Evolutionary conservation across 83 land plant species (phyloP), one percentile per base, ranked within the genome.

Genomic region (Larix sibirica): DNA sequence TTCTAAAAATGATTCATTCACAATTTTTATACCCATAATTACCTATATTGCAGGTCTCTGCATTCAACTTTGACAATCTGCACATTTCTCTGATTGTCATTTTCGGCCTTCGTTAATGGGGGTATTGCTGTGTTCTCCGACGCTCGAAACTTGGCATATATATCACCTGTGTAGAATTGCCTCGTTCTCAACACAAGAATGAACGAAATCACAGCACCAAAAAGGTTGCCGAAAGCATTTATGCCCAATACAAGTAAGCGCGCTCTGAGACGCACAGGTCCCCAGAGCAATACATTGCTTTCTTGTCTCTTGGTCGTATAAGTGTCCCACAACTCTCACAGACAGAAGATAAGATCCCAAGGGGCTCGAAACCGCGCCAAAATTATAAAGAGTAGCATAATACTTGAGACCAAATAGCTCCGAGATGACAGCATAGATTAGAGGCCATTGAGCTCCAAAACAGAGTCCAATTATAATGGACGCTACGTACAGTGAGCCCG

Each of bases 361-460:
- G 3, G 95, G 93, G n/a, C 90, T 87, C 1, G 91, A 85, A 60
- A 85, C 26, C 33, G 80, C 84, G 12, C 91, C 91, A 60, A 87
- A 84, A 65, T 89, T 93, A 80, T 82, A 91, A 68, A 93, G 73
- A 13, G 95, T 91, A 4, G 93, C 85, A 84, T 86, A 92, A 80
- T 89, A 81, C 75, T 89, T 88, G 36, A 92, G 83, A 33, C 95
- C 95, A 80, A 93, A 93, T 23, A 89, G 59, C 77, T 93, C 94
- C 1, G 95, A 91, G 8, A 89, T 91, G 61, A 93, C 89, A 21
- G 91, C 86, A 80, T 82, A 83, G 16, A 87, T 61, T 26, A 91
- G 44, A 3, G 90, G 81, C 88, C 82, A 83, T 13, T 85, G 88
- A 14, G 90, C 88, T 66, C 90, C 90, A 54, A 90, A 89, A 44